phyloP scores from a whole-genome alignment of 2,329 filamentous ascomycete genomes.

The Xylaria sp. region DNA sequence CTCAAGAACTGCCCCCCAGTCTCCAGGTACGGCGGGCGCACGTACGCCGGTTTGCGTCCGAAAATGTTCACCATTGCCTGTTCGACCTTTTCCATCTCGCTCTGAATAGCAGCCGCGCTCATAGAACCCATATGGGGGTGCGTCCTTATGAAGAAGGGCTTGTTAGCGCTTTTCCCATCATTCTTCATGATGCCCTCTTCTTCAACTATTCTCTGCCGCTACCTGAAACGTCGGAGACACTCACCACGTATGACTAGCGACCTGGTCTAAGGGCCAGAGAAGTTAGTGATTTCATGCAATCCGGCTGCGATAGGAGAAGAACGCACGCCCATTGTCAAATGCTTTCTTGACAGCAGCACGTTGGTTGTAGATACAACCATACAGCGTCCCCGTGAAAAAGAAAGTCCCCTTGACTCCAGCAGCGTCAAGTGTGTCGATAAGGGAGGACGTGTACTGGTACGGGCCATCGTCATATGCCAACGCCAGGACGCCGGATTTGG shows the following conservation, averaged over 20 bases:
- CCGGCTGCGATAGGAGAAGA: background rate
- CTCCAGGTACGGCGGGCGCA: slow-evolving; percentile 62
- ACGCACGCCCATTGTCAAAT: slow-evolving; percentile 55
- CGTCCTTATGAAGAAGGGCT: slow-evolving; percentile 49
- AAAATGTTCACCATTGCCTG: slow-evolving; percentile 62
- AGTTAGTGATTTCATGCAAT: slow-evolving; percentile 1
- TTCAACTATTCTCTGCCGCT: background rate
- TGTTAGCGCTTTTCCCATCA: slow-evolving; percentile 10
- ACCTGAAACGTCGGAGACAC: slow-evolving; percentile 5
- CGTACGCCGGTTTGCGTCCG: slow-evolving; percentile 60
- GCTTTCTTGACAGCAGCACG: slow-evolving; percentile 63
- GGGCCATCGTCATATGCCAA: slow-evolving; percentile 67
- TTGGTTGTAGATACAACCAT: slow-evolving; percentile 63
- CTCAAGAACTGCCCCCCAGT: slow-evolving; percentile 57
- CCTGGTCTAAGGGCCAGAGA: slow-evolving; percentile 52
- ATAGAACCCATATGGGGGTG: slow-evolving; percentile 58
- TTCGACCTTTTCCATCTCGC: slow-evolving; percentile 62
- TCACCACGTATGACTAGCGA: slow-evolving; percentile 64
- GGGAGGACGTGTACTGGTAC: slow-evolving; percentile 58
- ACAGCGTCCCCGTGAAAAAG: slow-evolving; percentile 63
- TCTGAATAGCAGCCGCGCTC: slow-evolving; percentile 52
- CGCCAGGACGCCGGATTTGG: slow-evolving; percentile 57
- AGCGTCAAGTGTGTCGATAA: slow-evolving; percentile 62
- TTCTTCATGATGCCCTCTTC: background rate
- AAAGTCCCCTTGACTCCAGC: slow-evolving; percentile 63